Evolutionary conservation across 2,329 filamentous ascomycete species (phyloP), one percentile per base, ranked within the genome.

Genomic region (Cercospora sojina): DNA sequence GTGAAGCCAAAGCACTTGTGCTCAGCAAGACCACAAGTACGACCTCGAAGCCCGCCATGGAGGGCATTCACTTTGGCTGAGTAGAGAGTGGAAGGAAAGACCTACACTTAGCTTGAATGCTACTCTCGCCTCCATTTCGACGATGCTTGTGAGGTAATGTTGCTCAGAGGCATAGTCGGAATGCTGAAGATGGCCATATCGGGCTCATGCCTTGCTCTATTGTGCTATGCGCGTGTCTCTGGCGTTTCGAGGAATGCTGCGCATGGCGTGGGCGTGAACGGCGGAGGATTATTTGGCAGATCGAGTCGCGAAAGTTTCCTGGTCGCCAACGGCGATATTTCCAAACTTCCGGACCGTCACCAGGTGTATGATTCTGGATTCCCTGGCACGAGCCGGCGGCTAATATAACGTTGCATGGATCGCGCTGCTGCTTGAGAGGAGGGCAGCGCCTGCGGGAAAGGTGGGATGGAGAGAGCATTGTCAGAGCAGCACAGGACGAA

Each of bases 211-310:
- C 59, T 49, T 61, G 59, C 43, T 61, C 59, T 18, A 12, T 60
- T 31, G 20, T 31, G 35, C 18, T 38, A 59, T 41, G 38, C 20
- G 35, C 31, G 57, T 59, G 32, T 47, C 35, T 18, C 27, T 29
- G 43, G 38, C 49, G 60, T 53, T 56, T 49, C 60, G 60, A 62
- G 60, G 60, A 62, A 62, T 62, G 60, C 49, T 29, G 31, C 49
- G 60, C 60, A 32, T 62, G 60, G 60, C 43, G 23, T 31, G 18
- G 18, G 60, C 49, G 49, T 62, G 60, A 49, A 12, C 8, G 18
- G 18, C 18, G 18, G n/a, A 23, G n/a, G 18, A 23, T 23, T 23
- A 23, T 47, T 38, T 38, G 35, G 35, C 35, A 38, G 35, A 7
- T 47, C 41, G 41, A 47, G 8, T 47, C 41, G 41, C 35, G 16